phyloP scores from a whole-genome alignment of 208 protist genomes.

The Lotmaria passim region DNA sequence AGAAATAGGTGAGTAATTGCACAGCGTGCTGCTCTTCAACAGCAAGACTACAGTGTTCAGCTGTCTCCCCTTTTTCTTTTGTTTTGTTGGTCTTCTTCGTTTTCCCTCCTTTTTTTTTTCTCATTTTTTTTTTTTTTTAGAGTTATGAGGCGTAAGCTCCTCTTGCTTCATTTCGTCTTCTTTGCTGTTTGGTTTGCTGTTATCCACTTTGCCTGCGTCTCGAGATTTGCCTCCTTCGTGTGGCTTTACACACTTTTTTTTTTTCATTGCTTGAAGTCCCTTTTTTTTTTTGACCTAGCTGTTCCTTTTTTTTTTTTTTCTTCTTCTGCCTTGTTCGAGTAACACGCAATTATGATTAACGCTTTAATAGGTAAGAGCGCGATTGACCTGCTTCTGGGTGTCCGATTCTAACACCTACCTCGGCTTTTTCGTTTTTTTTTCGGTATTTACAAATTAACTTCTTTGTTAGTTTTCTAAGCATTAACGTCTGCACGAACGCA shows the following conservation, averaged over 20 bases:
- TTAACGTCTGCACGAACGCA: neutral
- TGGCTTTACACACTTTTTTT: neutral
- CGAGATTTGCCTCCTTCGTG: no score
- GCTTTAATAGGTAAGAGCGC: slow-evolving; percentile 6
- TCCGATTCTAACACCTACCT: neutral
- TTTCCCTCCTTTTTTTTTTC: no score
- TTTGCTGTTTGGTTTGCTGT: no score
- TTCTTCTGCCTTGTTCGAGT: slow-evolving; percentile 15
- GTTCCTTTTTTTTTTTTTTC: slow-evolving; percentile 22
- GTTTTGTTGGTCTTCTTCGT: no score
- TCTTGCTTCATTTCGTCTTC: no score
- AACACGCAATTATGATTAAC: slow-evolving; percentile 4
- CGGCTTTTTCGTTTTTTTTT: neutral
- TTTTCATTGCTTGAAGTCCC: neutral
- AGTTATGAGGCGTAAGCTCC: no score
- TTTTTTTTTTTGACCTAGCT: neutral
- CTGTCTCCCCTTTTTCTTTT: no score
- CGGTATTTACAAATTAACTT: no score
- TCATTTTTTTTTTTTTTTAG: no score
- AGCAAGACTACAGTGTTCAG: no score
- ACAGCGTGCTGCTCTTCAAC: no score
- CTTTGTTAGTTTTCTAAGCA: neutral
- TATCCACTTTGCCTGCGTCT: no score
- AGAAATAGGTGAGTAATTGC: neutral
- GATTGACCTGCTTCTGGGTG: slow-evolving; percentile 16